Percentiles rank a stretch among this genome's conserved stretches.
phyloP scores from a whole-genome alignment of 495 filamentous ascomycete species.

The Choiromyces venosus region DNA sequence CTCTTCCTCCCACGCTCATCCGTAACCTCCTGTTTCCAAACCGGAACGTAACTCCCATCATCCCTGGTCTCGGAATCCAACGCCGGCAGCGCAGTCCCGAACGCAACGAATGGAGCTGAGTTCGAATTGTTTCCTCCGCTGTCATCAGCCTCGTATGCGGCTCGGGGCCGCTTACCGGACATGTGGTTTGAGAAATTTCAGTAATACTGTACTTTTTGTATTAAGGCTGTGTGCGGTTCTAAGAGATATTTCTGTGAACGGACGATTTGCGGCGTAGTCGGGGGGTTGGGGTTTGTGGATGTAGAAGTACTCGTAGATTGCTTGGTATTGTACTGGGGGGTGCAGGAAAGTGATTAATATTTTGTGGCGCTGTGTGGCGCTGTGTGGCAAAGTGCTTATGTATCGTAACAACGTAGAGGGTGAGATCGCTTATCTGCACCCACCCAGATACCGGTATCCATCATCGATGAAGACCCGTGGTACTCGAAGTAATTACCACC shows the following conservation, averaged over 20 bases:
- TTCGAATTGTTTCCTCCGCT: conserved; percentile 49
- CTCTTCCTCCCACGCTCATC: conserved; percentile 90
- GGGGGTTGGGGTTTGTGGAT: background rate
- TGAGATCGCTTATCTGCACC: too few species aligned
- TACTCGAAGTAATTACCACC: too few species aligned
- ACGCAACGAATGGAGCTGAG: conserved; percentile 73
- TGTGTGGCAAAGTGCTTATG: too few species aligned
- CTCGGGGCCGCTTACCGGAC: conserved; percentile 74
- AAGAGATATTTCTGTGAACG: background rate
- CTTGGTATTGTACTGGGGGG: background rate
- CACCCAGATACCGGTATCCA: too few species aligned
- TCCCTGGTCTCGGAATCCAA: conserved; percentile 72
- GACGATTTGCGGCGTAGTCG: background rate
- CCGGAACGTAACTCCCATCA: conserved; percentile 86
- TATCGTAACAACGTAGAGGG: too few species aligned
- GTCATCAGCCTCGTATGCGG: conserved; percentile 70
- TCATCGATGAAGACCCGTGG: too few species aligned
- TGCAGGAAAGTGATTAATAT: too few species aligned
- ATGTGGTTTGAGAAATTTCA: conserved; percentile 45
- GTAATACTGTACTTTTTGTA: background rate
- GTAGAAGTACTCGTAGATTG: background rate
- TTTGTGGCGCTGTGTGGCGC: too few species aligned
- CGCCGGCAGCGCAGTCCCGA: conserved; percentile 80
- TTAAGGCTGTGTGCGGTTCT: background rate
- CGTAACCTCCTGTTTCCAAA: conserved; percentile 96